phyloP scores from a whole-genome alignment of 371 early-diverging fungal species.

The Rhizopus stolonifer region DNA sequence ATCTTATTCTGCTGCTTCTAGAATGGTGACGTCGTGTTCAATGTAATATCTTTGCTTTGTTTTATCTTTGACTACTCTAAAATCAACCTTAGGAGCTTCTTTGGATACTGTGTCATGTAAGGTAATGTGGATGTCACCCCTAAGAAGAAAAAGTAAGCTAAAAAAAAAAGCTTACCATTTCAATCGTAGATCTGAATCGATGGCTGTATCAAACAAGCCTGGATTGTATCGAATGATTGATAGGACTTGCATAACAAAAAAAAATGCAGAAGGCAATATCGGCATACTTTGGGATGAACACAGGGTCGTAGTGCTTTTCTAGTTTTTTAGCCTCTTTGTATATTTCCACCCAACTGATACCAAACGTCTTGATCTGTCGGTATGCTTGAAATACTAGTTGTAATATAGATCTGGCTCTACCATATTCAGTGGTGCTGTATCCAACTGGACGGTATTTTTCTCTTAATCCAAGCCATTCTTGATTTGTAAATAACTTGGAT shows the following conservation, averaged over 20 bases:
- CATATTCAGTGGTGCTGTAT: slow-evolving; percentile 2
- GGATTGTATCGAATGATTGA: neutral
- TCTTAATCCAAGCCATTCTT: slow-evolving; percentile 5
- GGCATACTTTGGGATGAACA: neutral
- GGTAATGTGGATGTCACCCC: slow-evolving; percentile 8
- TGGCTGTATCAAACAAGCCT: neutral
- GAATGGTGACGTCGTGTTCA: slow-evolving; percentile 3
- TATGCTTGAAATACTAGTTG: slow-evolving; percentile 5
- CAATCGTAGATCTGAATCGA: slow-evolving; percentile 8
- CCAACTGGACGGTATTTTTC: slow-evolving; percentile 2
- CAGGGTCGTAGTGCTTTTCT: slow-evolving; percentile 7
- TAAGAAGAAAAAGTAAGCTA: neutral
- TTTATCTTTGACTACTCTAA: slow-evolving; percentile 3
- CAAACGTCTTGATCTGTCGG: slow-evolving; percentile 3
- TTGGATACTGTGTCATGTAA: slow-evolving; percentile 3
- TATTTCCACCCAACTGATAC: slow-evolving; percentile 5
- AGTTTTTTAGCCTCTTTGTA: slow-evolving; percentile 7
- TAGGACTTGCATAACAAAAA: slow-evolving; percentile 8
- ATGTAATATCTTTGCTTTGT: slow-evolving; percentile 10
- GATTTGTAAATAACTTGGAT: slow-evolving; percentile 2
- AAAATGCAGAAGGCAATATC: slow-evolving; percentile 10
- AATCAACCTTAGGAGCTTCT: neutral
- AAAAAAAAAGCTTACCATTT: slow-evolving; percentile 11
- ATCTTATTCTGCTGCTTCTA: slow-evolving; percentile 6
- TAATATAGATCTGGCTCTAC: neutral